Conservation (phyloP, 2,329 filamentous ascomycete species). For the Calycina marina region DNA sequence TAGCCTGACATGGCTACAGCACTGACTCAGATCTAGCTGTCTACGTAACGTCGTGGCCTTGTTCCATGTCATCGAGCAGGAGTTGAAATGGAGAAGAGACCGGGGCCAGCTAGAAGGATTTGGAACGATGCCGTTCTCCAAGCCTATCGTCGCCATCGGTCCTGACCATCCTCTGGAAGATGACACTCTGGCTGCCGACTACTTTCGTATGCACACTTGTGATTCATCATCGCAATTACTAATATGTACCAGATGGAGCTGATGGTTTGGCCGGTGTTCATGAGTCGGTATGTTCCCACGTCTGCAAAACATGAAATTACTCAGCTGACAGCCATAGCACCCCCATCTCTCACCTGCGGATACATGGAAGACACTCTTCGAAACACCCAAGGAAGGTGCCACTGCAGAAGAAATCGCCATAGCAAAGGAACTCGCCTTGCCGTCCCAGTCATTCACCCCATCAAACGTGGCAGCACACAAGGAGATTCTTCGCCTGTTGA, state of each 20-base stretch:
- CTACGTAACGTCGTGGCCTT: constrained; percentile 78
- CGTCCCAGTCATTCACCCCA: constrained; percentile 51
- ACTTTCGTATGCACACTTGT: constrained; percentile 59
- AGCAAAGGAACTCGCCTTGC: constrained; percentile 17
- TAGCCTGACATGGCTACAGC: background rate
- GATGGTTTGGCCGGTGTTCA: constrained; percentile 71
- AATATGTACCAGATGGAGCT: constrained; percentile 41
- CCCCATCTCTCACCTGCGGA: constrained; percentile 63
- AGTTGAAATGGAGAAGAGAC: constrained; percentile 66
- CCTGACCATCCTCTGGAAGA: constrained; percentile 76
- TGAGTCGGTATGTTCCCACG: constrained; percentile 28
- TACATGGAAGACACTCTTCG: constrained; percentile 58
- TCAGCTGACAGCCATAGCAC: constrained; percentile 31
- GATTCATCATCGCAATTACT: constrained; percentile 4
- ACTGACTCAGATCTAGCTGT: constrained; percentile 38
- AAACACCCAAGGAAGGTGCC: constrained; percentile 28
- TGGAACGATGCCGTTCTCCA: constrained; percentile 53
- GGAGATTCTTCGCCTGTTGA: constrained; percentile 78
- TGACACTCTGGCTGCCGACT: constrained; percentile 64
- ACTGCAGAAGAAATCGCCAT: constrained; percentile 29
- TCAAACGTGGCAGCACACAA: constrained; percentile 61
- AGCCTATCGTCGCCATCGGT: constrained; percentile 76
- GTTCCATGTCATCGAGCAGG: constrained; percentile 84
- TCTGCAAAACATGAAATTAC: background rate
- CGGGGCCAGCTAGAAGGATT: constrained; percentile 57